Base-by-base conservation (phyloP, 441 rosid species). In the Gossypium schwendimanii region DNA sequence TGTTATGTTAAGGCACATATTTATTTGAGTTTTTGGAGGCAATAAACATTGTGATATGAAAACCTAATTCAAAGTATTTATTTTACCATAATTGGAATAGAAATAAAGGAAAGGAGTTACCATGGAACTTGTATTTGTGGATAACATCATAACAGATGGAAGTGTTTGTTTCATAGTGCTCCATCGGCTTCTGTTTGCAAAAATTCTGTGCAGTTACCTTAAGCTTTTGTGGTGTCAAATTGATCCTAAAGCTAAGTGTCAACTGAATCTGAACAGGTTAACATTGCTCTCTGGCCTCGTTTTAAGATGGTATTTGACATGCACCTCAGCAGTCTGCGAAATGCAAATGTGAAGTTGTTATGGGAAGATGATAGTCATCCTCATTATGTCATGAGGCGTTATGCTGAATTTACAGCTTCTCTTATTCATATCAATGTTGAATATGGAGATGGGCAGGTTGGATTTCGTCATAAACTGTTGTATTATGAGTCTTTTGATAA, bases 311-410 rank as follows among this genome's bases (percentile, higher is more conserved):
- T 93, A 21, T 93, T 93, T 72, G 99, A 96, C 82, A 76, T 89
- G 85, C 98, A 96, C 73, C 88, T 96, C 81, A 86, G 85, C 83
- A 93, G 98, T 82, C 83, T 95, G 70, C 92, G 96, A 45, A 93
- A 87, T 88, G 99, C 99, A 77, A 91, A 86, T 75, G 80, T 93
- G 59, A 93, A 83, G 89, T 87, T 90, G 33, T 78, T 96, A 83
- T 93, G 97, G 99, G 98, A 93, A 81, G 99, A 96, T 85, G 99
- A 96, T 78, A 86, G 89, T 65, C 99, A 96, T 85, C 97, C 99
- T 79, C 99, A 96, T 77, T 96, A 93, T 87, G 98, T 96, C 69
- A 93, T 91, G 98, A 88, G 99, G 83, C 99, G 97, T 68, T 96
- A 96, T 74, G 99, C 99, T 62, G 99, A 96, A 83, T 96, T 93